Evolutionary conservation across 306 rosid genomes (phyloP).

Genomic region (Astragalus membranaceus): DNA sequence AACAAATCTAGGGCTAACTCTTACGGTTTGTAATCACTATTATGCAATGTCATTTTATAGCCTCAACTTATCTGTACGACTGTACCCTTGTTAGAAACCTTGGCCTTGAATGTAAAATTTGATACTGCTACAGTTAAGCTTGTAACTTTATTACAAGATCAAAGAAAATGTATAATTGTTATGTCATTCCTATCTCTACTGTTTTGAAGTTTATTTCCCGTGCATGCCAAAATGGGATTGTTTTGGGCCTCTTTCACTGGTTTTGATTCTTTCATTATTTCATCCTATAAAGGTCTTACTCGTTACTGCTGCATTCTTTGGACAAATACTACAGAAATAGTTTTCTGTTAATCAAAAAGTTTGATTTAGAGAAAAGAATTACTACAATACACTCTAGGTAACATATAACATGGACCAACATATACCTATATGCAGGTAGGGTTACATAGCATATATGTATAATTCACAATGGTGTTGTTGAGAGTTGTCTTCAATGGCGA

Average conservation of each 20-base stretch:
- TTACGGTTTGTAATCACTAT: slow-evolving; percentile 30
- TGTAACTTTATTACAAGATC: neutral
- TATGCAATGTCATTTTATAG: neutral
- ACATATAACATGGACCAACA: too few species aligned
- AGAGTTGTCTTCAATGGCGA: too few species aligned
- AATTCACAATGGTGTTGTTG: too few species aligned
- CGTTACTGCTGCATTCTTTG: too few species aligned
- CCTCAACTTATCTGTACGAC: neutral
- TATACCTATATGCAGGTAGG: too few species aligned
- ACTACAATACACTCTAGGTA: too few species aligned
- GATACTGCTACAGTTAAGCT: neutral
- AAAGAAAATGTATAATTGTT: neutral
- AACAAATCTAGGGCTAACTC: slow-evolving; percentile 51
- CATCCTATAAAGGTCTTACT: too few species aligned
- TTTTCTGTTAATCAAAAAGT: too few species aligned
- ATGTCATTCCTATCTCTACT: neutral
- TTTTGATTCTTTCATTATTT: neutral
- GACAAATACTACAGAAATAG: too few species aligned
- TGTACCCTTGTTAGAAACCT: slow-evolving; percentile 11
- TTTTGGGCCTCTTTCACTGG: neutral
- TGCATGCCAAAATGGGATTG: neutral
- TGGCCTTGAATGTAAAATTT: slow-evolving; percentile 1
- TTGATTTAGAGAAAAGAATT: too few species aligned
- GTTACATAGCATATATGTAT: too few species aligned
- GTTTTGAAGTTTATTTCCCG: neutral